These are phyloP conservation scores for Stentor coeruleus DNA, from an alignment of 73 alveolate genomes.

Conservation along the genomic window DNA sequence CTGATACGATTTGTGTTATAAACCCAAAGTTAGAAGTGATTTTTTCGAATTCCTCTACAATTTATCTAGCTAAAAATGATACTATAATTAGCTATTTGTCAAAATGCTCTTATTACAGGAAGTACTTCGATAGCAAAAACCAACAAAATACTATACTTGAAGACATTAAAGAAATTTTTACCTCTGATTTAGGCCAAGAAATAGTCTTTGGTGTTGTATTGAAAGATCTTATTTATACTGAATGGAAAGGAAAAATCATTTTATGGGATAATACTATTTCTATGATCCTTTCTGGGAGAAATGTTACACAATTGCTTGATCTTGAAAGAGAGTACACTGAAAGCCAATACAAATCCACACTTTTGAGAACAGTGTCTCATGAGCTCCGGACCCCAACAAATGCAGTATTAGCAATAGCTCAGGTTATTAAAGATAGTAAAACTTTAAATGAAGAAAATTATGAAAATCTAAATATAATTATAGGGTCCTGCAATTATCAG, in stretches of 20 bases:
- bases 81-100: too few species aligned
- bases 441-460: neutral
- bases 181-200: neutral
- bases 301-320: neutral
- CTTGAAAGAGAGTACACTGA: neutral
- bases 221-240: neutral
- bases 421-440: neutral
- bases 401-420: neutral
- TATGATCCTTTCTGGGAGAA: neutral
- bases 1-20: too few species aligned
- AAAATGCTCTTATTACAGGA: too few species aligned
- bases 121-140: too few species aligned
- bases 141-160: neutral
- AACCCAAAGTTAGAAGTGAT: too few species aligned
- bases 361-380: neutral
- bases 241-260: neutral
- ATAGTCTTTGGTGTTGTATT: neutral
- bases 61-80: too few species aligned
- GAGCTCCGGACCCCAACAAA: neutral
- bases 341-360: neutral
- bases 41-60: too few species aligned
- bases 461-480: neutral
- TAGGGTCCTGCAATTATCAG: neutral
- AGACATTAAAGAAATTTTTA: neutral
- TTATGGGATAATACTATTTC: neutral